phyloP scores from a whole-genome alignment of 257 asterid genomes.

The Phtheirospermum japonicum region DNA sequence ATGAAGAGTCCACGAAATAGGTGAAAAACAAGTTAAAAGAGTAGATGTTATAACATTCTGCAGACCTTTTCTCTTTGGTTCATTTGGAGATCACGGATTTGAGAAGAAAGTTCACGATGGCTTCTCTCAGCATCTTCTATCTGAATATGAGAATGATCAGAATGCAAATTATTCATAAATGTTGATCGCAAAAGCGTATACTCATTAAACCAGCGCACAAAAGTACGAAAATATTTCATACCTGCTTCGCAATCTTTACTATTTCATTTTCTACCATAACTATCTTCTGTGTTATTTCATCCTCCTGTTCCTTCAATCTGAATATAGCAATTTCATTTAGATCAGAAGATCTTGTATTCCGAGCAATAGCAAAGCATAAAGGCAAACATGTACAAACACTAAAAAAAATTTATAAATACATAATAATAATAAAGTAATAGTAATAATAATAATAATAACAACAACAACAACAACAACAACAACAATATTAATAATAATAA shows the following conservation, averaged over 20 bases:
- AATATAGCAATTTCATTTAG: conserved; percentile 28
- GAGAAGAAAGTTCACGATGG: conserved; percentile 39
- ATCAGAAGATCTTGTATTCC: conserved; percentile 26
- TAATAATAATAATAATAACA: too few relatives aligned
- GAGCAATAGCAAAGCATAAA: conserved; percentile 12
- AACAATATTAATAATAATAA: too few relatives aligned
- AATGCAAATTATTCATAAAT: conserved; percentile 9
- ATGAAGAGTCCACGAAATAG: background rate
- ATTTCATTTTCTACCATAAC: conserved; percentile 44
- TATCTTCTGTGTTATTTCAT: conserved; percentile 36
- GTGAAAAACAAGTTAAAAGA: background rate
- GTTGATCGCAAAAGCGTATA: conserved; percentile 17
- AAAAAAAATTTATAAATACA: too few relatives aligned
- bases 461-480: too few relatives aligned
- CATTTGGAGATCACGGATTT: conserved; percentile 59
- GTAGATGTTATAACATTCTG: conserved; percentile 14
- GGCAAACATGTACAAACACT: conserved; percentile 8
- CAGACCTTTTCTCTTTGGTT: conserved; percentile 66
- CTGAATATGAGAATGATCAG: conserved; percentile 42
- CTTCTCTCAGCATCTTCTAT: conserved; percentile 50
- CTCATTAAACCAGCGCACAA: conserved; percentile 13
- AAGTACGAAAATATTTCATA: conserved; percentile 24
- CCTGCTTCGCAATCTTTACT: conserved; percentile 45
- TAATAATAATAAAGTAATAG: too few relatives aligned
- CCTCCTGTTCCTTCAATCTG: conserved; percentile 73